Percentiles rank a stretch among this genome's conserved stretches.
Evolutionary conservation across 208 protist species (phyloP).

Genomic region (Leptomonas pyrrhocoris): DNA sequence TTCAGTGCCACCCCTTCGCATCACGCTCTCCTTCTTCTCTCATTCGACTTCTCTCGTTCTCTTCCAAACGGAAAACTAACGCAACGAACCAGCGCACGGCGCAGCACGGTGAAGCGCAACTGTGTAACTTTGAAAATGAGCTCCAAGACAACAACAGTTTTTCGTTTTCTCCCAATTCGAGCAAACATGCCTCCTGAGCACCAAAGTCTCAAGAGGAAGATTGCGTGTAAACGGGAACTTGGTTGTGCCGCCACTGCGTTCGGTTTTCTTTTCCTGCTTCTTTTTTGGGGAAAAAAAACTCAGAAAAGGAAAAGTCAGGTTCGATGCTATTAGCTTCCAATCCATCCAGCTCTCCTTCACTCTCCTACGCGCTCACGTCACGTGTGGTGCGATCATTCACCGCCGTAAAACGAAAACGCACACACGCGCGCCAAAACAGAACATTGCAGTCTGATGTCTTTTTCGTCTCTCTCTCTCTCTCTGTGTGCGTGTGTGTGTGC

Average conservation of each 20-base stretch:
- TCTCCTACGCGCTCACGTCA: slow-evolving; percentile 18
- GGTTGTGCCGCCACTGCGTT: not conserved
- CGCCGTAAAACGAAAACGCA: not conserved
- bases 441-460: too few species aligned
- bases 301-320: not conserved
- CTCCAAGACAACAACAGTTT: too few species aligned
- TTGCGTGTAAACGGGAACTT: too few species aligned
- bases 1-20: not conserved
- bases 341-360: slow-evolving; percentile 21
- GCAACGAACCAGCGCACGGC: not conserved
- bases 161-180: too few species aligned
- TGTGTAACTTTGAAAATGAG: too few species aligned
- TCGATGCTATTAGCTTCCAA: slow-evolving; percentile 6
- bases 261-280: not conserved
- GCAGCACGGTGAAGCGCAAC: not conserved
- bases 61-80: slow-evolving; percentile 2
- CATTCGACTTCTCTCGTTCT: slow-evolving; percentile 9
- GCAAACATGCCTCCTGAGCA: too few species aligned
- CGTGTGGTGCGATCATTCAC: not conserved
- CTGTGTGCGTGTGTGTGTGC: too few species aligned
- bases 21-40: slow-evolving; percentile 1
- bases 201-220: too few species aligned
- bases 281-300: not conserved
- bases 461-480: too few species aligned
- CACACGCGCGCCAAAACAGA: not conserved